phyloP scores from a whole-genome alignment of 371 early-diverging fungal species.

The Capillidium rhysosporum region DNA sequence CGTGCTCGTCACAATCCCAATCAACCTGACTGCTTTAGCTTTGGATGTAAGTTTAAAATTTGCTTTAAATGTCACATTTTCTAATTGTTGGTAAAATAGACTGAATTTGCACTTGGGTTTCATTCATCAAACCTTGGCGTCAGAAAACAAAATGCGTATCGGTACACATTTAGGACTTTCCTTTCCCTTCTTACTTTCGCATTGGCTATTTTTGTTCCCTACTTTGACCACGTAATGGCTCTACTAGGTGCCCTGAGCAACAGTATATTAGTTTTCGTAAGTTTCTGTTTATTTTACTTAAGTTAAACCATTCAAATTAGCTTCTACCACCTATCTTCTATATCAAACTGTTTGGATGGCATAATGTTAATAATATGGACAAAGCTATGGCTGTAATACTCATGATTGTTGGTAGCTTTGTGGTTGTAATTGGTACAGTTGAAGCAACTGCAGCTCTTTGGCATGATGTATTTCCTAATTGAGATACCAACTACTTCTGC shows the following conservation, averaged over 20 bases:
- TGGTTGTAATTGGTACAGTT: constrained; percentile 49
- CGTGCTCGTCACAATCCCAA: constrained; percentile 56
- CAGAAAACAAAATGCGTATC: background rate
- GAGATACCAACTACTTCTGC: background rate
- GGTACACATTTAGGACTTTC: background rate
- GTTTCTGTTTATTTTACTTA: background rate
- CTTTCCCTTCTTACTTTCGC: background rate
- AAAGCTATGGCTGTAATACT: constrained; percentile 30
- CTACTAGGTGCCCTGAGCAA: background rate
- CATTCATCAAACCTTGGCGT: background rate
- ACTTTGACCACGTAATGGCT: constrained; percentile 4
- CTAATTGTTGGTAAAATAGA: background rate
- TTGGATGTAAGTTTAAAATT: constrained; percentile 15
- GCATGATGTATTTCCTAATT: background rate
- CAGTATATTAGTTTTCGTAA: constrained; percentile 1
- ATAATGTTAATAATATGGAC: constrained; percentile 27
- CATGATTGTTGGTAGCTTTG: constrained; percentile 39
- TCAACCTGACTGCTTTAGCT: constrained; percentile 57
- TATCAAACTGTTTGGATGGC: constrained; percentile 41
- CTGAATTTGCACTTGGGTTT: constrained; percentile 16
- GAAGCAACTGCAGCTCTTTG: constrained; percentile 23
- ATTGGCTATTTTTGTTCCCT: constrained; percentile 3
- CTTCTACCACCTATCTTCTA: constrained; percentile 59
- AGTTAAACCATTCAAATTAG: background rate
- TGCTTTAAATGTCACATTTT: background rate